Evolutionary conservation across 192 early-diverging fungal species (phyloP).

Genomic region (Backusella liffmaniae): DNA sequence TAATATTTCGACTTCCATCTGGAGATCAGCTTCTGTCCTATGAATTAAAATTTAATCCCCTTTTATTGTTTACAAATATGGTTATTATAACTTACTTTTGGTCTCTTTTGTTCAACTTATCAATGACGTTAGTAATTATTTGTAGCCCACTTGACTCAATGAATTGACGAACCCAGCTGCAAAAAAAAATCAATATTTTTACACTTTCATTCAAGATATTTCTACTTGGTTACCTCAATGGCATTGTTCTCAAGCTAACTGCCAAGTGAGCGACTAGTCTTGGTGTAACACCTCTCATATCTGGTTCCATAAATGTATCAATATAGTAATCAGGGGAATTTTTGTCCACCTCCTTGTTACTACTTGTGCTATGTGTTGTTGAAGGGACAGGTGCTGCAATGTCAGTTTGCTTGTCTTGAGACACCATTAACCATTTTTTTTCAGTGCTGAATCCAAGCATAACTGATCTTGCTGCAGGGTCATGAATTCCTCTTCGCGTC

Average conservation of each 20-base stretch:
- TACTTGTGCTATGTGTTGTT: slow-evolving; percentile 11
- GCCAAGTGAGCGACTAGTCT: slow-evolving; percentile 49
- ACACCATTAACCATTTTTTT: slow-evolving; percentile 61
- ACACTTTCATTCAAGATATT: background rate
- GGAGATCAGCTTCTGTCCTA: slow-evolving; percentile 68
- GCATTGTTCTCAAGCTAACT: slow-evolving; percentile 54
- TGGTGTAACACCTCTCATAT: slow-evolving; percentile 48
- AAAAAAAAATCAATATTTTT: background rate
- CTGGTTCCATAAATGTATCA: slow-evolving; percentile 49
- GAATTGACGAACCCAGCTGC: slow-evolving; percentile 75
- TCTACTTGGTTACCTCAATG: slow-evolving; percentile 42
- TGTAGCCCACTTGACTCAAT: slow-evolving; percentile 74
- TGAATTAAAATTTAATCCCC: background rate
- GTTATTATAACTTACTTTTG: slow-evolving; percentile 42
- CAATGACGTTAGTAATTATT: slow-evolving; percentile 68
- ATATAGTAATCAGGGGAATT: slow-evolving; percentile 58
- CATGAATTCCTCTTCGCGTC: slow-evolving; percentile 54
- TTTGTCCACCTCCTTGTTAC: slow-evolving; percentile 42
- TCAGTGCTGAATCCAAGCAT: slow-evolving; percentile 49
- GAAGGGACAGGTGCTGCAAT: slow-evolving; percentile 23
- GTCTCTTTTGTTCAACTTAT: slow-evolving; percentile 56
- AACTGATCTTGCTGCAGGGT: slow-evolving; percentile 41
- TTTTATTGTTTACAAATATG: background rate
- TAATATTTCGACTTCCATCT: slow-evolving; percentile 80
- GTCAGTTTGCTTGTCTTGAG: slow-evolving; percentile 47